A percentile compares a stretch with the other conserved stretches of the same genome.
These are phyloP conservation scores for Polygonum aviculare DNA, from an alignment of 148 eudicot genomes.

Conservation along the genomic window DNA sequence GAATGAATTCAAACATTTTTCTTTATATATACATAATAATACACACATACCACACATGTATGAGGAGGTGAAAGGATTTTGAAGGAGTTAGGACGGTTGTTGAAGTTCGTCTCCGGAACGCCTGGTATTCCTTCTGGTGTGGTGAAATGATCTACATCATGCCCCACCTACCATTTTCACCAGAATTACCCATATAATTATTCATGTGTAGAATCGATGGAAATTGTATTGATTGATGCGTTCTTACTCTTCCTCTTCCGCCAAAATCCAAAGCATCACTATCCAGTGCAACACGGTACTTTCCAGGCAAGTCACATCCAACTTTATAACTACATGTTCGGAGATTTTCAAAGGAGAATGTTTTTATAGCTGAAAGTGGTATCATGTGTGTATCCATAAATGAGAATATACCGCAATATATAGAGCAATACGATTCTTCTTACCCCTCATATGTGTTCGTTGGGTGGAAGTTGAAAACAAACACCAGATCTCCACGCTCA, in stretches of 20 bases:
- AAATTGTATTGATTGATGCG: not conserved
- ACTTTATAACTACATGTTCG: constrained; percentile 62
- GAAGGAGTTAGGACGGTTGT: constrained; percentile 94
- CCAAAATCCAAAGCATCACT: constrained; percentile 94
- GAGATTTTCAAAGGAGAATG: not conserved
- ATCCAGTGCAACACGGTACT: constrained; percentile 89
- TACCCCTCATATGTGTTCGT: constrained; percentile 89
- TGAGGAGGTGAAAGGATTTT: constrained; percentile 86
- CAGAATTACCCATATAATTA: not conserved
- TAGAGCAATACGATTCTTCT: not conserved
- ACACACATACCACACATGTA: constrained; percentile 70
- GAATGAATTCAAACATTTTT: too few relatives aligned
- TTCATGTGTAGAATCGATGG: not conserved
- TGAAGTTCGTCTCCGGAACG: constrained; percentile 88
- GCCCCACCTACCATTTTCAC: constrained; percentile 54
- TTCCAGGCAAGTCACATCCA: constrained; percentile 98
- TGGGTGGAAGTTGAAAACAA: constrained; percentile 95
- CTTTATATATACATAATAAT: too few relatives aligned
- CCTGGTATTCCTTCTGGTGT: constrained; percentile 94
- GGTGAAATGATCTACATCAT: constrained; percentile 87
- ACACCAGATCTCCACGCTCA: constrained; percentile 88
- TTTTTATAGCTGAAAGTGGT: not conserved
- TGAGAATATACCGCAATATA: not conserved
- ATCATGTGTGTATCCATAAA: not conserved
- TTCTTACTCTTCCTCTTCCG: constrained; percentile 91